Evolutionary conservation across 148 eudicot species (phyloP).

Genomic region (Vaccinium darrowii): DNA sequence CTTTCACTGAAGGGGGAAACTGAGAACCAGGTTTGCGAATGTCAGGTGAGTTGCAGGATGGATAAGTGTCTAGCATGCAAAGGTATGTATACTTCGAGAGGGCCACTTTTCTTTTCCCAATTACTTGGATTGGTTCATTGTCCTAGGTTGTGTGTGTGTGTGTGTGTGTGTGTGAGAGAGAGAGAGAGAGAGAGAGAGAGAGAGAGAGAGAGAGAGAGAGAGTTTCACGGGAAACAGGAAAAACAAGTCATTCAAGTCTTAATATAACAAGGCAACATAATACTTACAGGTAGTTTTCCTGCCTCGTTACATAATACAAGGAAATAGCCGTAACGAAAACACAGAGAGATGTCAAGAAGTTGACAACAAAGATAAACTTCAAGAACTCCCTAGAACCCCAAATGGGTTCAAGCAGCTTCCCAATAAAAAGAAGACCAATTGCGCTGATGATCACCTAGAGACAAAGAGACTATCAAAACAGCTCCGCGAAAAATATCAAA

Average conservation of each 20-base stretch:
- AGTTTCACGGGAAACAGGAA: not conserved
- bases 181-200: not conserved
- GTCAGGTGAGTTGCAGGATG: not conserved
- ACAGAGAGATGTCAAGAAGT: slow-evolving; percentile 77
- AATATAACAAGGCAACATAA: slow-evolving; percentile 8
- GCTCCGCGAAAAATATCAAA: not conserved
- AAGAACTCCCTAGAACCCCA: slow-evolving; percentile 97
- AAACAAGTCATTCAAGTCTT: not conserved
- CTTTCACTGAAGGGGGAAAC: too few species aligned
- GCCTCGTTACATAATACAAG: slow-evolving; percentile 75
- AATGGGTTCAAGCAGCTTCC: slow-evolving; percentile 94
- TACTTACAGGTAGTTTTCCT: slow-evolving; percentile 92
- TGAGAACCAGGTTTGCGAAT: not conserved
- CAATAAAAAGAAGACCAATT: slow-evolving; percentile 79
- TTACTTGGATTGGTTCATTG: not conserved
- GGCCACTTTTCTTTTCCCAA: not conserved
- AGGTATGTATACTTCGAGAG: not conserved
- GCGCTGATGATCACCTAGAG: slow-evolving; percentile 68
- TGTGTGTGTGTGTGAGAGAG: not conserved
- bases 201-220: not conserved
- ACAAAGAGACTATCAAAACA: slow-evolving; percentile 7
- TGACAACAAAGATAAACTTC: slow-evolving; percentile 89
- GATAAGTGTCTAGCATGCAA: not conserved
- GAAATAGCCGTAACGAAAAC: slow-evolving; percentile 86
- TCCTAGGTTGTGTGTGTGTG: not conserved